Conservation (phyloP, 306 rosid genomes). For the Vicia villosa region DNA sequence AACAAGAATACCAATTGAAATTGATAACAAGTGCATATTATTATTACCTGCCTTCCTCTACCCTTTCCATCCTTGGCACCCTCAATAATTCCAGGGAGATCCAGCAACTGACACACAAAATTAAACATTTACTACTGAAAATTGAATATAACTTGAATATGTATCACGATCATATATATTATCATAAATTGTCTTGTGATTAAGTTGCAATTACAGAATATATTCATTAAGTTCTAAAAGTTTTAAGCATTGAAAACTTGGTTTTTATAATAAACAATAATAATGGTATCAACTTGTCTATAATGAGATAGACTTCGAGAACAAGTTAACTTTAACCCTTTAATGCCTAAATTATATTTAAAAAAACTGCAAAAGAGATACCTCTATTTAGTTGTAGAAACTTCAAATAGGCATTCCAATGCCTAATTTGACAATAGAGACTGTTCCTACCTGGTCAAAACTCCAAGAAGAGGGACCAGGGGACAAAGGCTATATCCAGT, state of each 20-base stretch:
- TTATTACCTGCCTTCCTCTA: constrained; percentile 97
- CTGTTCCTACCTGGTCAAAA: no score
- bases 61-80: constrained; percentile 99
- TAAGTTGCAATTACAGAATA: constrained; percentile 8
- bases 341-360: not conserved
- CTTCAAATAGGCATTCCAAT: not conserved
- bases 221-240: constrained; percentile 5
- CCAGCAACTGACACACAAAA: constrained; percentile 77
- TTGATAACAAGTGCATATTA: constrained; percentile 9
- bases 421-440: constrained; percentile 17
- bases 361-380: constrained; percentile 9
- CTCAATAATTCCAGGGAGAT: constrained; percentile 98
- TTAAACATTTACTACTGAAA: constrained; percentile 19
- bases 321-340: not conserved
- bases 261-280: constrained; percentile 10
- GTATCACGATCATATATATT: constrained; percentile 15
- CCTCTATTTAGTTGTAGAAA: not conserved
- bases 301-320: not conserved
- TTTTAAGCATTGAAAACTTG: constrained; percentile 9
- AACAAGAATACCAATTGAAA: constrained; percentile 22
- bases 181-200: constrained; percentile 2
- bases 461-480: no score
- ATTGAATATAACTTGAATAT: constrained; percentile 14
- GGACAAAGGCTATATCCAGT: no score
- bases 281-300: not conserved